Percentiles rank a stretch among this genome's conserved stretches.
Evolutionary conservation across 228 moss, liverwort and hornwort genomes (phyloP).

Genomic region (Sphagnum fallax): DNA sequence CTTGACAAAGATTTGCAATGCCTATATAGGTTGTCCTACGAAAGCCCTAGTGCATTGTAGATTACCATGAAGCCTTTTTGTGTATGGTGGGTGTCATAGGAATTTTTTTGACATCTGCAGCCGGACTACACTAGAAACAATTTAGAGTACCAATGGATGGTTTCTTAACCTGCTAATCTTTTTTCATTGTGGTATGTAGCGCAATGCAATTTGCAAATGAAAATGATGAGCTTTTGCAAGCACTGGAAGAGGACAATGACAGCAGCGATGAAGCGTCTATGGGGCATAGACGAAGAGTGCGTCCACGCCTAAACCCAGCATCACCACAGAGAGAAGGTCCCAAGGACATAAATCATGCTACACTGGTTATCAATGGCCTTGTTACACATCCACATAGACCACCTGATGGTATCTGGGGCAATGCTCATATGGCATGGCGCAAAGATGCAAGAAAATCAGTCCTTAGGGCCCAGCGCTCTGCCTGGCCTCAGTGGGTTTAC

Average conservation of each 20-base stretch:
- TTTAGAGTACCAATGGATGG: too few relatives aligned
- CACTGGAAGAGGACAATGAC: constrained; percentile 54
- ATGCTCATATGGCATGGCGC: constrained; percentile 57
- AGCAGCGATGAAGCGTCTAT: constrained; percentile 56
- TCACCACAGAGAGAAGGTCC: constrained; percentile 2
- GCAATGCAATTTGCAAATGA: constrained; percentile 18
- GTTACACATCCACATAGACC: constrained; percentile 6
- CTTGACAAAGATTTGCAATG: too few relatives aligned
- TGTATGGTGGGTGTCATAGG: too few relatives aligned
- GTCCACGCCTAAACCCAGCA: not conserved
- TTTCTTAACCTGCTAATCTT: too few relatives aligned
- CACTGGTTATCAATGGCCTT: constrained; percentile 7
- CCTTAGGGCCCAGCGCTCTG: constrained; percentile 62
- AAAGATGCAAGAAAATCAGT: constrained; percentile 71
- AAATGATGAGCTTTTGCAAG: constrained; percentile 44
- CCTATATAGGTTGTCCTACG: too few relatives aligned
- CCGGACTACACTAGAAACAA: too few relatives aligned
- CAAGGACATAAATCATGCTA: not conserved
- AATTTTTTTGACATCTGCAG: too few relatives aligned
- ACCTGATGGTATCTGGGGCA: constrained; percentile 48
- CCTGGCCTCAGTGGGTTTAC: constrained; percentile 97
- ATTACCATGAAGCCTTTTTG: too few relatives aligned
- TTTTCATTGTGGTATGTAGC: too few relatives aligned
- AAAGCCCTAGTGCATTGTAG: too few relatives aligned
- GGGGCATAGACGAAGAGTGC: constrained; percentile 20